Evolutionary conservation across 805 yeast genomes (phyloP), one percentile per base, ranked within the genome.

Genomic region (Candida insectalens): DNA sequence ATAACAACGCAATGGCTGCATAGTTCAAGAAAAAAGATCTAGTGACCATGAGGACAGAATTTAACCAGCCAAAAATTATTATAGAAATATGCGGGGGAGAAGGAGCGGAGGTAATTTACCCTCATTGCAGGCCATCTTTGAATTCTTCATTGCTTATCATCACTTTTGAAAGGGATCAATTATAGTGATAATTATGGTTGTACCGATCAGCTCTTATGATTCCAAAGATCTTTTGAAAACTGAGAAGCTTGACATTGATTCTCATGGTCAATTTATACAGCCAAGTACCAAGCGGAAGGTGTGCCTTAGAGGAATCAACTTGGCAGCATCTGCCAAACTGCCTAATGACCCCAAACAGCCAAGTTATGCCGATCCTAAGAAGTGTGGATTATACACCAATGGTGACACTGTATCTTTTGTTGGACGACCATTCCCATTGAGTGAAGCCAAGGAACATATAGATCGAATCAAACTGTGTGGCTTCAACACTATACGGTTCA

Each of bases 341-440:
- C 96, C 96, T 0, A 47, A 61, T 1, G 44, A 37, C 1, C 94
- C 95, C 0, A 39, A 50, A 19, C 56, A 68, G 45, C 60, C 68
- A 6, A 51, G 67, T 3, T 60, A 67, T 41, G 31, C 46, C 4
- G 50, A 60, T 29, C 51, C 66, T 3, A 49, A 54, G 2, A 51
- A 59, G 20, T 59, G 65, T 25, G 52, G 71, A 3, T 83, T 80
- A 47, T 80, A 69, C 47, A 74, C 72, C 29, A 40, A 39, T n/a
- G 94, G 84, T 6, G 88, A 81, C 39, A 51, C 60, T 20, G 88
- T 83, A 3, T 74, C 88, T n/a, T 87, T 83, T 57, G 83, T 82
- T 1, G 84, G 84, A 1, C 64, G 84, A 34, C 96, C 96, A 0
- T 80, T 83, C 47, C 79, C 88, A 0, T 46, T 87, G 9, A 74